phyloP scores from a whole-genome alignment of 2,329 filamentous ascomycete genomes.

The Beauveria caledonica region DNA sequence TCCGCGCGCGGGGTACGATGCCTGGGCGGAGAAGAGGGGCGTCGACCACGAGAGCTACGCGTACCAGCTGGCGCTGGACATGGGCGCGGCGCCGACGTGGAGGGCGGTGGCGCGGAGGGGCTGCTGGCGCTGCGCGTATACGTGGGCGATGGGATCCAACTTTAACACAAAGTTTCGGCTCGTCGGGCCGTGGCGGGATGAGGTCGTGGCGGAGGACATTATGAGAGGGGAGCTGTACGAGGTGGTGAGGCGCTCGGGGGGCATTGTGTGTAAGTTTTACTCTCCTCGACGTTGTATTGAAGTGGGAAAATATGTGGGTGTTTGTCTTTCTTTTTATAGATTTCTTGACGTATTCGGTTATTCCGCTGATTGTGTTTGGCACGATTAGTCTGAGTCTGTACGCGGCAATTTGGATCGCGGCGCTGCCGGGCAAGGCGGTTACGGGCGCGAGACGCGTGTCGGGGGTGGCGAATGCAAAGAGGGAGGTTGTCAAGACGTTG shows the following conservation, averaged over 20 bases:
- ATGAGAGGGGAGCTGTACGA: slow-evolving; percentile 35
- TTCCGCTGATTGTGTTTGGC: slow-evolving; percentile 29
- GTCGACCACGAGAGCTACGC: slow-evolving; percentile 43
- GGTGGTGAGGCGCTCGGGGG: slow-evolving; percentile 29
- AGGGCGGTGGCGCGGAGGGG: slow-evolving; percentile 26
- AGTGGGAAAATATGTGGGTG: not conserved
- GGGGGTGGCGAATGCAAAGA: not conserved
- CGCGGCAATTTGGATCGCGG: not conserved
- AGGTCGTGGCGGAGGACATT: slow-evolving; percentile 25
- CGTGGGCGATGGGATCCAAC: slow-evolving; percentile 41
- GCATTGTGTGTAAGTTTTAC: slow-evolving; percentile 27
- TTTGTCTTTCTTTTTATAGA: slow-evolving; percentile 17
- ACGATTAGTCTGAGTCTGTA: slow-evolving; percentile 23
- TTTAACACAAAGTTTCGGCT: slow-evolving; percentile 42
- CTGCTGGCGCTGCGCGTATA: slow-evolving; percentile 31
- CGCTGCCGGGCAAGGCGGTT: not conserved
- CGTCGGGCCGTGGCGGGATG: slow-evolving; percentile 35
- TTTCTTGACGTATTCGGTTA: slow-evolving; percentile 27
- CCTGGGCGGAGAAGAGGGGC: slow-evolving; percentile 28
- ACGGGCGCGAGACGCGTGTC: not conserved
- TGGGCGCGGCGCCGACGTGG: slow-evolving; percentile 33
- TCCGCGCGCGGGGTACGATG: slow-evolving; percentile 24
- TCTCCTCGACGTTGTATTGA: not conserved
- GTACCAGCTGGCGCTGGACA: slow-evolving; percentile 41
- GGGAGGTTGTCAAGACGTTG: not conserved